Evolutionary conservation across 257 asterid genomes (phyloP).

Genomic region (Salvia splendens): DNA sequence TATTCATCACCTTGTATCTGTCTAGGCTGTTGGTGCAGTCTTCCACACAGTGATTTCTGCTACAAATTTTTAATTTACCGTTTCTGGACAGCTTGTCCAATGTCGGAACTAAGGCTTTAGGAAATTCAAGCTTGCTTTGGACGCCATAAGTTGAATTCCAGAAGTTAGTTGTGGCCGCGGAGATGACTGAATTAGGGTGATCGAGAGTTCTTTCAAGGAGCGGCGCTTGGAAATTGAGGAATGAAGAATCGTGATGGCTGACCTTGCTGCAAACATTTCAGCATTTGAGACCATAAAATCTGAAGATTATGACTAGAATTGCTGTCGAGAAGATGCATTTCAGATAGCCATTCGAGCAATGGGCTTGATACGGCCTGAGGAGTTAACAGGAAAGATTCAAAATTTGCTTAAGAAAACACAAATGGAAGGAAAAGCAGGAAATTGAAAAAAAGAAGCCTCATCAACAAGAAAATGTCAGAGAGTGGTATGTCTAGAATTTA

Average conservation of each 20-base stretch:
- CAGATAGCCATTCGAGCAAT: conserved; percentile 66
- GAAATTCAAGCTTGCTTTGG: conserved; percentile 59
- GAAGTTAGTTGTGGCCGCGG: conserved; percentile 52
- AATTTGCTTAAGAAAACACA: too few relatives aligned
- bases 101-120: conserved; percentile 55
- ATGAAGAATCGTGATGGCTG: conserved; percentile 54
- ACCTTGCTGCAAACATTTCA: conserved; percentile 52
- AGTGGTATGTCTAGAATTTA: too few relatives aligned
- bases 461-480: too few relatives aligned
- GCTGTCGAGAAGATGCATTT: conserved; percentile 46
- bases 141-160: conserved; percentile 76
- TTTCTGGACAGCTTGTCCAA: conserved; percentile 68
- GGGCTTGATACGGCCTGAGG: conserved; percentile 52
- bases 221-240: conserved; percentile 55
- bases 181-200: conserved; percentile 62
- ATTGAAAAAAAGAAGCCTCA: too few relatives aligned
- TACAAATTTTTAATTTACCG: conserved; percentile 55
- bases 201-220: conserved; percentile 67
- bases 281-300: conserved; percentile 55
- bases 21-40: conserved; percentile 30
- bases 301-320: conserved; percentile 46
- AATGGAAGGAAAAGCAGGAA: too few relatives aligned
- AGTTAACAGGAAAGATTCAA: conserved; percentile 2
- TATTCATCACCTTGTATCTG: conserved; percentile 36
- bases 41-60: conserved; percentile 31